phyloP scores from a whole-genome alignment of 495 filamentous ascomycete species.

The Trichoderma reesei region DNA sequence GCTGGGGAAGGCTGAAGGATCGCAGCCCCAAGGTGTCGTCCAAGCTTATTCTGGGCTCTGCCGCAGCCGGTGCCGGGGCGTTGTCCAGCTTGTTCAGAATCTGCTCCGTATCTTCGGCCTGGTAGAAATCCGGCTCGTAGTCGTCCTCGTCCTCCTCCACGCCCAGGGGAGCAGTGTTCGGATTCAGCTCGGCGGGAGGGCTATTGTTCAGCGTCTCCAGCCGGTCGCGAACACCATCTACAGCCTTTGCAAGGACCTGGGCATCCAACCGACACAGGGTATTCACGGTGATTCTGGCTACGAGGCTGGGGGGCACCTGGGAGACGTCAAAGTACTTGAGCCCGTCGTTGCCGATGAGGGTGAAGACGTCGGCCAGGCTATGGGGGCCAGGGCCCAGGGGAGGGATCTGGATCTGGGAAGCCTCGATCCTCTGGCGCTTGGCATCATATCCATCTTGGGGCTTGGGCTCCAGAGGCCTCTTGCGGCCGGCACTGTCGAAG shows the following conservation, averaged over 20 bases:
- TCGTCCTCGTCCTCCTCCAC: slow-evolving; percentile 80
- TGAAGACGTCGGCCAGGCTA: slow-evolving; percentile 72
- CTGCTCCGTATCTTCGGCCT: slow-evolving; percentile 61
- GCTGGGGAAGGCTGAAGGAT: slow-evolving; percentile 69
- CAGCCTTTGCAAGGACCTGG: slow-evolving; percentile 53
- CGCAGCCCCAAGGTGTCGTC: slow-evolving; percentile 6
- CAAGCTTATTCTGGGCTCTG: slow-evolving; percentile 12
- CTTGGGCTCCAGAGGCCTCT: slow-evolving; percentile 61
- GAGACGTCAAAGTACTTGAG: slow-evolving; percentile 75
- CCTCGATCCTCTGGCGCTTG: slow-evolving; percentile 29
- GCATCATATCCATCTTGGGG: slow-evolving; percentile 46
- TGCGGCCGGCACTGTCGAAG: slow-evolving; percentile 66
- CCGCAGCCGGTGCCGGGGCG: slow-evolving; percentile 36
- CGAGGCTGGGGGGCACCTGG: slow-evolving; percentile 59
- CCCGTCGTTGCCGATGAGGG: slow-evolving; percentile 61
- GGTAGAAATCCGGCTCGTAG: slow-evolving; percentile 76
- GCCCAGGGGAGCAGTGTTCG: slow-evolving; percentile 38
- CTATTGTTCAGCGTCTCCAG: slow-evolving; percentile 14
- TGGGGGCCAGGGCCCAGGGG: slow-evolving; percentile 63
- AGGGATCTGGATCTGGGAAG: slow-evolving; percentile 43
- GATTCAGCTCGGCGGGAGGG: slow-evolving; percentile 34
- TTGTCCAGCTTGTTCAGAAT: slow-evolving; percentile 61
- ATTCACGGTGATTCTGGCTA: slow-evolving; percentile 66
- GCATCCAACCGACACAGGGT: slow-evolving; percentile 56
- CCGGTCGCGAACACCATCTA: slow-evolving; percentile 32